Base-by-base conservation (phyloP, 1,284 basidiomycete genomes). In the Rhodotorula sp. region DNA sequence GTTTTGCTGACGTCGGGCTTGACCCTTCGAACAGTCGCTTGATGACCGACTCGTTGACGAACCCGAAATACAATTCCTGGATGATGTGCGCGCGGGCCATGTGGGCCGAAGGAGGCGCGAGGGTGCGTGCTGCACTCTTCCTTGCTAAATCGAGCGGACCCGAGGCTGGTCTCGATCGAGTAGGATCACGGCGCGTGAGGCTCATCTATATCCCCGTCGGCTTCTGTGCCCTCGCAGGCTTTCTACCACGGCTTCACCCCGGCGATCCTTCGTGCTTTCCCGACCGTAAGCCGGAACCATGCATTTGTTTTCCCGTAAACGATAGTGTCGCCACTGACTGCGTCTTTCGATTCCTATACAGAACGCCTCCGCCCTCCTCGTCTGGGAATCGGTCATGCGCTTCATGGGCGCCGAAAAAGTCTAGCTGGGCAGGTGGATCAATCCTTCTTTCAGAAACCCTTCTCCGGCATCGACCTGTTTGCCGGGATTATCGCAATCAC, bases 351-450 rank as follows among this genome's bases (percentile, higher is more conserved):
- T 3, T 17, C 53, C 24, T 18, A 10, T 18, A 10, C 64, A 76
- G 76, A 90, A 90, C 79, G 88, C 88, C 0, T 87, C 85, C 67
- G 88, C 88, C 0, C 83, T 88, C 29, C 87, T 88, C 75, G 88
- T 89, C 1, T 90, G 88, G 78, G 88, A 89, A 79, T 86, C 86
- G 54, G 82, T 85, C 24, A 86, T 90, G 85, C 55, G 54, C 15
- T 17, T 64, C 62, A 78, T 89, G 69, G 85, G 84, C 48, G 88
- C 88, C 33, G 88, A 90, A 79, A 85, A 88, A 5, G 79, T 83
- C 14, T 76, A 48, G 29, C 45, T 20, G 59, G 59, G 26, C 18
- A 18, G 49, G n/a, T n/a, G n/a, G n/a, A n/a, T n/a, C n/a, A n/a
- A n/a, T n/a, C n/a, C n/a, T n/a, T n/a, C n/a, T n/a, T n/a, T n/a